Conservation (phyloP, 1,284 basidiomycete species). For the Leccinum angustisporum region DNA sequence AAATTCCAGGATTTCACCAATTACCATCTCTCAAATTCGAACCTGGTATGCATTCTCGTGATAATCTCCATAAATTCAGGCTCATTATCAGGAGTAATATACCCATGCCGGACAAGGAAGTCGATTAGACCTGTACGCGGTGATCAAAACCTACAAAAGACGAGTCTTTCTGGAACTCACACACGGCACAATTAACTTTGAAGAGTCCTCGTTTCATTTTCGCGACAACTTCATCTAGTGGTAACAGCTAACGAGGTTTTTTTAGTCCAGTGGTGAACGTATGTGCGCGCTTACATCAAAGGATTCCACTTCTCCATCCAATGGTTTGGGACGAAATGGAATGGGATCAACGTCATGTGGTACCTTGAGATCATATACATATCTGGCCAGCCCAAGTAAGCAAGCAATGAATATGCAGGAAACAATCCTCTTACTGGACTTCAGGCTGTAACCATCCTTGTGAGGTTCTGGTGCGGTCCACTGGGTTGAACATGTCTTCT, state of each 20-base stretch:
- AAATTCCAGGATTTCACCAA: neutral
- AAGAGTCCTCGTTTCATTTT: conserved; percentile 69
- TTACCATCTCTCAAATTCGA: conserved; percentile 62
- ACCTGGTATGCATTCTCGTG: conserved; percentile 69
- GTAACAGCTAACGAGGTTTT: conserved; percentile 49
- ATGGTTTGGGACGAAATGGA: conserved; percentile 66
- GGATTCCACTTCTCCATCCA: conserved; percentile 91
- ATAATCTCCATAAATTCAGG: conserved; percentile 71
- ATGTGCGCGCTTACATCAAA: conserved; percentile 62
- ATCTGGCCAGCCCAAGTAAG: conserved; percentile 43
- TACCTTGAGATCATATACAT: conserved; percentile 77
- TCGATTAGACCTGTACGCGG: conserved; percentile 69
- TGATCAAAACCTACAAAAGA: neutral
- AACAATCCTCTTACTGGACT: conserved; percentile 56
- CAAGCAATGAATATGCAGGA: neutral
- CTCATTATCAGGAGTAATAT: conserved; percentile 77
- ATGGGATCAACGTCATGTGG: conserved; percentile 50
- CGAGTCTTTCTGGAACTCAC: conserved; percentile 36
- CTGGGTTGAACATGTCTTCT: neutral
- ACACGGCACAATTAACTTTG: conserved; percentile 84
- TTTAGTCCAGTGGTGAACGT: neutral
- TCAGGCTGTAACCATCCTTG: conserved; percentile 85
- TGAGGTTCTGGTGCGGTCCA: conserved; percentile 47
- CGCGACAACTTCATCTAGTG: conserved; percentile 51
- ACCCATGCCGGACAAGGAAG: conserved; percentile 77